Conservation (phyloP, 2,329 filamentous ascomycete species). For the Neurospora sp. region DNA sequence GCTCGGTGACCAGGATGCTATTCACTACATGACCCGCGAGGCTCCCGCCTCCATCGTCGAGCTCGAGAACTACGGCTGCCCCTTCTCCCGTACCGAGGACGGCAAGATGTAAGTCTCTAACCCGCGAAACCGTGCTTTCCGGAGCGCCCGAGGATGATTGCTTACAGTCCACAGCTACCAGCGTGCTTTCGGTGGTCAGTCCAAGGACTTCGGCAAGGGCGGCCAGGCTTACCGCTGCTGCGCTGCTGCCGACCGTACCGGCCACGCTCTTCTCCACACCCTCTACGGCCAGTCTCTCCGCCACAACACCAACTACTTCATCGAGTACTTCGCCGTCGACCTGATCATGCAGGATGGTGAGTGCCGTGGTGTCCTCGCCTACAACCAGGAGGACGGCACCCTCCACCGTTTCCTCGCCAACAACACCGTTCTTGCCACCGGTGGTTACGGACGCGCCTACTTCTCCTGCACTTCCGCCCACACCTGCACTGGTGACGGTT, state of each 20-base stretch:
- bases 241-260: conserved; percentile 91
- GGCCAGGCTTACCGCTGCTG: conserved; percentile 97
- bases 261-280: conserved; percentile 94
- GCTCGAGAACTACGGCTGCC: conserved; percentile 94
- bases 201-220: conserved; percentile 89
- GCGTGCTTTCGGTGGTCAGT: conserved; percentile 96
- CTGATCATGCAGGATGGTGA: conserved; percentile 96
- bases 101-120: conserved; percentile 66
- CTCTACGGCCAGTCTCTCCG: conserved; percentile 94
- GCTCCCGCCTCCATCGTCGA: conserved; percentile 86
- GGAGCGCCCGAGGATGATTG: not conserved
- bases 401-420: conserved; percentile 94
- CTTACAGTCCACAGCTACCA: conserved; percentile 58
- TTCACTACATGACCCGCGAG: conserved; percentile 97
- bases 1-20: conserved; percentile 94
- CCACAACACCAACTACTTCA: conserved; percentile 99
- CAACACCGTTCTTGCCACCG: conserved; percentile 93
- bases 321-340: conserved; percentile 96
- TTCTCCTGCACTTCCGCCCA: conserved; percentile 97
- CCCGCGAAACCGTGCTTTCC: not conserved
- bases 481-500: conserved; percentile 97
- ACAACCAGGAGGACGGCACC: conserved; percentile 98
- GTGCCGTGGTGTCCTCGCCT: conserved; percentile 92
- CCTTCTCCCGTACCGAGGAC: conserved; percentile 92
- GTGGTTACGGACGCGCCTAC: conserved; percentile 95